Base-by-base conservation (phyloP, 192 early-diverging fungal genomes). In the Coemansia asiatica region DNA sequence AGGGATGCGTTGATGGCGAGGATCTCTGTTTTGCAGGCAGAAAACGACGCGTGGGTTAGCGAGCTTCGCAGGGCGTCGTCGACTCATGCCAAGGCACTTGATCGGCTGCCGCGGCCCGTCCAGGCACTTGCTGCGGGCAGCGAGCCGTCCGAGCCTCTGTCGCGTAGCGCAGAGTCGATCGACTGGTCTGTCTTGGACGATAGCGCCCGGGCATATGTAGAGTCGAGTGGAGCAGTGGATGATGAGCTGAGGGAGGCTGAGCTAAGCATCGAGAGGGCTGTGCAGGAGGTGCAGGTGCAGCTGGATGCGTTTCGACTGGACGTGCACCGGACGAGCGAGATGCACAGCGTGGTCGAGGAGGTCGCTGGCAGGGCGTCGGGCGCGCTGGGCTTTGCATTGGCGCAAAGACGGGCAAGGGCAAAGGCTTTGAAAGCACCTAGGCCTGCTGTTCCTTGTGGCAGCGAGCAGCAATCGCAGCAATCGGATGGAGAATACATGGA, bases 291-390 rank as follows among this genome's bases (percentile, higher is more conserved):
- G 16, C 68, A 81, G 56, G 35, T 81, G 19, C 68, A 60, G 40
- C 72, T 81, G 29, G 78, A 81, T 47, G 66, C 78, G 9, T 68
- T 81, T 31, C 66, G 71, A 27, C 40, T 81, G 36, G 72, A 75
- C 35, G 70, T 75, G 69, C 78, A 81, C 28, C 59, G 69, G 2
- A 53, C 69, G 0, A 36, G 51, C 6, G 66, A 68, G 55, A 44
- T 31, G n/a, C 69, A 71, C 33, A 35, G 25, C 18, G 23, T 47
- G 23, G 78, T 72, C 10, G 23, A 22, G 16, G 38, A 60, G 18
- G 15, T 1, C 10, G 48, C 62, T n/a, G 56, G 23, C 1, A 1
- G 8, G 21, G 55, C 36, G 26, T 35, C 60, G 8, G 36, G n/a
- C 0, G 60, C 53, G 10, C 51, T 81, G 36, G 56, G 63, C 35